Base-by-base conservation (phyloP, 257 asterid species). In the Cinchona pubescens region DNA sequence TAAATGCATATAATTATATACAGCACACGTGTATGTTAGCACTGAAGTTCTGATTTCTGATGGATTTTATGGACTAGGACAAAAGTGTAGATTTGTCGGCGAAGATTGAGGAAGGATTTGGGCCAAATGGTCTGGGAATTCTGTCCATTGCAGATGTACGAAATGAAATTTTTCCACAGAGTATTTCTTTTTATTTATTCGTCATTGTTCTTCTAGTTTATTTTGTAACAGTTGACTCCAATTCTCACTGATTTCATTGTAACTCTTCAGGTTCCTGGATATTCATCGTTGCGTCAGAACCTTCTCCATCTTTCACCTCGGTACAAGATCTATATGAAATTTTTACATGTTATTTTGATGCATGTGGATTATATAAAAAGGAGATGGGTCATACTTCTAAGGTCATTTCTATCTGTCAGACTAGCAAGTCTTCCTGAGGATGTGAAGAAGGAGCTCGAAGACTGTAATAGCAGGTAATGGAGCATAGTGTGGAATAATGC, bases 231-330 rank as follows among this genome's bases (percentile, higher is more conserved):
- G 11, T 58, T 34, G 42, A 25, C 43, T 34, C 34, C 71, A 10
- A 30, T 9, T 74, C 64, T 71, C 60, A 53, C 71, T 70, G 34
- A 38, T 78, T 53, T 82, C 46, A 32, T 71, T 83, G 72, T 79
- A n/a, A n/a, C n/a, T n/a, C n/a, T n/a, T n/a, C n/a, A 91, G 96
- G 97, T 93, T 69, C 98, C 98, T 63, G 96, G 96, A 49, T 93
- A 90, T 81, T 73, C 84, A 66, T 65, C 83, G 72, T 83, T 92
- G 83, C 97, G 98, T 74, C 84, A 69, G 73, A 88, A 81, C 86
- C 97, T 93, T 67, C 92, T 93, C 53, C 83, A 53, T 32, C 92
- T 93, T 80, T 89, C 97, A 46, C 97, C 96, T 75, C 85, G 89
- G 98, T 91, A 88, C 65, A 82, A 60, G 78, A 66, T 78, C 76